Evolutionary conservation across 169 alveolate species (phyloP).

Genomic region (Cryptosporidium canis): DNA sequence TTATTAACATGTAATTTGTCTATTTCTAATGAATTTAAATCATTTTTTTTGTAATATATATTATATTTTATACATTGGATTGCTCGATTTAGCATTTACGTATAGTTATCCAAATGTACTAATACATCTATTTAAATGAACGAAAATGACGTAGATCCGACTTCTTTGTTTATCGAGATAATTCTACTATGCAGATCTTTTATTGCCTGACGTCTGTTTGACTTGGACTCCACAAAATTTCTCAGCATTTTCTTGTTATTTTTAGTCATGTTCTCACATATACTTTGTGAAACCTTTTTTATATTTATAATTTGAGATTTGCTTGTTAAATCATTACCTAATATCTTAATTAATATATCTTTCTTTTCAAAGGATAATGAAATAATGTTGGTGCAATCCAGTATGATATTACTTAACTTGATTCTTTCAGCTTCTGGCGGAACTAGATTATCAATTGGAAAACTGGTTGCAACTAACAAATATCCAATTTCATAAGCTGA

Average conservation of each 20-base stretch:
- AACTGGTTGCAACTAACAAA: not conserved
- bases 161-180: not conserved
- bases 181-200: conserved; percentile 22
- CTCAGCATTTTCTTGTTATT: conserved; percentile 10
- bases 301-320: not conserved
- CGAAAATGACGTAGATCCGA: conserved; percentile 39
- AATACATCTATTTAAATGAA: not conserved
- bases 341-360: not conserved
- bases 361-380: not conserved
- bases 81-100: not conserved
- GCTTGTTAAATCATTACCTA: not conserved
- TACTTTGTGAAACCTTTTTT: not conserved
- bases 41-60: not conserved
- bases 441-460: not conserved
- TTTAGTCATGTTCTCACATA: not conserved
- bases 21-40: not conserved
- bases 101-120: not conserved
- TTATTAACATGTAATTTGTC: conserved; percentile 5
- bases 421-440: not conserved
- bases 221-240: conserved; percentile 39
- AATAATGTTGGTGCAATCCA: not conserved
- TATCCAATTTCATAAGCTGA: conserved; percentile 25
- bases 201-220: not conserved
- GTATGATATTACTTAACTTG: not conserved
- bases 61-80: not conserved